Conservation (phyloP, 306 rosid genomes). For the Cucurbita ficifolia region DNA sequence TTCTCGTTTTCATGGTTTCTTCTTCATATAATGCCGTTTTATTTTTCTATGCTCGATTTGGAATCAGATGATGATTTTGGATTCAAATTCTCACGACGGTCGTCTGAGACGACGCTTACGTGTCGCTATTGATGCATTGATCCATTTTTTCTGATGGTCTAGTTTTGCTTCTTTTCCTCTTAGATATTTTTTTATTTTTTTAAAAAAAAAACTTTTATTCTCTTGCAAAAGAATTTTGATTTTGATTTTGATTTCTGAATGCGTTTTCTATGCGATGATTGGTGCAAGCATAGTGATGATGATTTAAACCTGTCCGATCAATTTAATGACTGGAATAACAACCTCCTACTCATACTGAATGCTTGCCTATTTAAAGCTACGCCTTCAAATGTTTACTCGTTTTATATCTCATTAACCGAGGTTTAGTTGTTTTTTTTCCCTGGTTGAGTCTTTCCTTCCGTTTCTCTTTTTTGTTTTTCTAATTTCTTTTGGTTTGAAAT, state of each 20-base stretch:
- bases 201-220: too few relatives aligned
- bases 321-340: constrained; percentile 12
- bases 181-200: neutral
- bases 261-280: too few relatives aligned
- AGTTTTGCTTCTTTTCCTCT: neutral
- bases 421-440: neutral
- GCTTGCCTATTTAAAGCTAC: neutral
- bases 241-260: neutral
- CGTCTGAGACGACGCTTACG: constrained; percentile 29
- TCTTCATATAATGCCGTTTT: too few relatives aligned
- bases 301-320: constrained; percentile 13
- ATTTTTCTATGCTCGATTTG: neutral
- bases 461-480: neutral
- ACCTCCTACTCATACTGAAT: constrained; percentile 34
- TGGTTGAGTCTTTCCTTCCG: too few relatives aligned
- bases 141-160: constrained; percentile 34
- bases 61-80: constrained; percentile 32
- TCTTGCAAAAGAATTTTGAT: neutral
- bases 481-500: neutral
- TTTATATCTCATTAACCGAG: neutral
- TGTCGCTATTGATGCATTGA: constrained; percentile 23
- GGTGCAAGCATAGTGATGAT: constrained; percentile 16
- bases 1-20: too few relatives aligned
- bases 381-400: too few relatives aligned
- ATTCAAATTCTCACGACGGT: constrained; percentile 48